Evolutionary conservation across 2,329 filamentous ascomycete species (phyloP).

Genomic region (Aureobasidium sp.): DNA sequence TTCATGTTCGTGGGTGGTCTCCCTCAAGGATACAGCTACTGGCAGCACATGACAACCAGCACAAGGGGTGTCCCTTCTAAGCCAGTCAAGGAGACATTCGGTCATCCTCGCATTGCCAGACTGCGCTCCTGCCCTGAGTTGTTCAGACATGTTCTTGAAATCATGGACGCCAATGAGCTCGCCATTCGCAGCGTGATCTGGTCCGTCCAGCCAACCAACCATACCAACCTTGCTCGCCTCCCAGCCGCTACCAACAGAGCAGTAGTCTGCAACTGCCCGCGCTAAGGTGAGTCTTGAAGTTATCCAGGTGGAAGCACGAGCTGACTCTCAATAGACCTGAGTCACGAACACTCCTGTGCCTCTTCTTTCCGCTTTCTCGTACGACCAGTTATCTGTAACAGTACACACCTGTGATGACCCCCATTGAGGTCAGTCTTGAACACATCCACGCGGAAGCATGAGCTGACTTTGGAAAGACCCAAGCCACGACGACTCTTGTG

Average conservation of each 20-base stretch:
- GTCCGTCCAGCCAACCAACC: neutral
- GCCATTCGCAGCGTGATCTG: neutral
- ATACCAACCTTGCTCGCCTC: neutral
- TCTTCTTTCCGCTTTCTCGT: neutral
- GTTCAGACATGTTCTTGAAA: neutral
- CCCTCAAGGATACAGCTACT: neutral
- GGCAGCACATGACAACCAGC: neutral
- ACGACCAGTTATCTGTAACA: too few relatives aligned
- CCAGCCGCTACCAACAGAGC: neutral
- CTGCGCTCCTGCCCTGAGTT: neutral
- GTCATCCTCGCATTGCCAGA: neutral
- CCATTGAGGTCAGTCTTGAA: neutral
- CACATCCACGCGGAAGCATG: neutral
- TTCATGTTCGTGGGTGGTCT: neutral
- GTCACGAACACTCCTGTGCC: neutral
- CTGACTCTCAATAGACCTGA: neutral
- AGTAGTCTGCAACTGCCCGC: neutral
- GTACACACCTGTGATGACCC: neutral
- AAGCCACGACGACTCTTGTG: neutral
- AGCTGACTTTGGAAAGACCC: neutral
- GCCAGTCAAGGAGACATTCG: neutral
- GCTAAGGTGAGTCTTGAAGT: neutral
- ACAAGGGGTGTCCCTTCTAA: too few relatives aligned
- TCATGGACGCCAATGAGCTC: neutral
- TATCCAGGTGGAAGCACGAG: neutral